Base-by-base conservation (phyloP, 495 filamentous ascomycete genomes). In the Penicillium silybi region DNA sequence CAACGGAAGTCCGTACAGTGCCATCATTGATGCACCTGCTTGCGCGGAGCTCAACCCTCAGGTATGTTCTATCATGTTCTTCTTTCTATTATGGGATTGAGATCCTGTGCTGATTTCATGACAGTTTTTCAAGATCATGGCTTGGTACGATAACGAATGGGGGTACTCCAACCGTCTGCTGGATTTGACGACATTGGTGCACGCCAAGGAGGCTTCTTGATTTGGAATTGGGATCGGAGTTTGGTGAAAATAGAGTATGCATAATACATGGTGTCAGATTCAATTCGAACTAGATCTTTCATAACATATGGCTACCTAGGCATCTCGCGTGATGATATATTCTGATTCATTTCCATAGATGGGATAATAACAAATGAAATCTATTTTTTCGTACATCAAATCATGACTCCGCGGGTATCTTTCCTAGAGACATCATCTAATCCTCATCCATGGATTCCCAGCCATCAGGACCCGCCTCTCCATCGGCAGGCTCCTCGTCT, bases 371-470 rank as follows among this genome's bases (percentile, higher is more conserved):
- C 29, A 32, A 32, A 32, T 32, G 29, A 32, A 41, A 59, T 65
- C 56, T 65, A 63, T 65, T 62, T 60, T 65, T 56, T 47, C 46
- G 25, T 49, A 55, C 39, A 53, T 54, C 57, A 53, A 52, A 40
- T 35, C 47, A 58, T 45, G 54, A 61, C 51, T 63, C 52, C 52
- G 54, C 56, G 59, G 62, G 58, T 67, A 55, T 67, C 43, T 50
- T 62, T 51, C 43, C 50, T 44, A 52, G 27, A 32, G 35, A 40
- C 44, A 43, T 23, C 38, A 51, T 44, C 52, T 69, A 85, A 62
- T 89, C 85, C 70, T 95, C 92, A 54, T 95, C 89, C 92, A 95
- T 95, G 29, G 87, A 92, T 69, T 96, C 91, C 76, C 85, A 92
- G 16, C 84, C 86, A 71, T 85, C 79, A 9, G 57, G 64, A 10